phyloP scores from a whole-genome alignment of 2,329 filamentous ascomycete genomes.

The Xylaria sp. region DNA sequence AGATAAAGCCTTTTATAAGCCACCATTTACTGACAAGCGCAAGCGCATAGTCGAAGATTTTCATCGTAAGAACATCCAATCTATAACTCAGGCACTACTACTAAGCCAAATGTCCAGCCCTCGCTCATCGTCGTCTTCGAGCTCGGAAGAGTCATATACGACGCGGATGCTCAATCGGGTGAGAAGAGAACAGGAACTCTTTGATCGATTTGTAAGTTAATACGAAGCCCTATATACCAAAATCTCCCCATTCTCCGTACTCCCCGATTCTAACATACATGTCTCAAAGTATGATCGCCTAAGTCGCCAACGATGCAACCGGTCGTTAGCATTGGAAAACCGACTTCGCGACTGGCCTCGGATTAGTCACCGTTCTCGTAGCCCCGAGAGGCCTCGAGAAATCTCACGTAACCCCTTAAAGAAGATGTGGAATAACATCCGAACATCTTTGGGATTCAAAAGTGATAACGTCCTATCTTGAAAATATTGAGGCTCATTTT shows the following conservation, averaged over 20 bases:
- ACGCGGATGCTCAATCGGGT: constrained; percentile 3
- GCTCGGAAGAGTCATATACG: constrained; percentile 27
- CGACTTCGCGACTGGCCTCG: neutral
- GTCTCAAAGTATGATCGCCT: neutral
- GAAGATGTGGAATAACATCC: constrained; percentile 9
- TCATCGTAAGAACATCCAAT: neutral
- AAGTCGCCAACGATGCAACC: neutral
- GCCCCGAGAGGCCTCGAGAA: neutral
- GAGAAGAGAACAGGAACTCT: constrained; percentile 9
- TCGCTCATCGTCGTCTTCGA: constrained; percentile 23
- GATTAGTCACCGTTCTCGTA: neutral
- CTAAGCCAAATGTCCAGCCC: constrained; percentile 16
- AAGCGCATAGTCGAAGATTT: neutral
- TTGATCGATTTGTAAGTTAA: constrained; percentile 21
- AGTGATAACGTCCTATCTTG: constrained; percentile 15
- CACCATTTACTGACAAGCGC: neutral
- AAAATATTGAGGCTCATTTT: neutral
- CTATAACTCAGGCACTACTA: neutral
- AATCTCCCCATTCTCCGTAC: neutral
- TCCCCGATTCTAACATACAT: neutral
- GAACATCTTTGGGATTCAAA: constrained; percentile 23
- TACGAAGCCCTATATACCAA: neutral
- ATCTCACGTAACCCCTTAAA: neutral
- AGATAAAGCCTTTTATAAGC: neutral
- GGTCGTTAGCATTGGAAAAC: too few species aligned